Evolutionary conservation across 2,329 filamentous ascomycete species (phyloP).

Genomic region (Fusarium longipes): DNA sequence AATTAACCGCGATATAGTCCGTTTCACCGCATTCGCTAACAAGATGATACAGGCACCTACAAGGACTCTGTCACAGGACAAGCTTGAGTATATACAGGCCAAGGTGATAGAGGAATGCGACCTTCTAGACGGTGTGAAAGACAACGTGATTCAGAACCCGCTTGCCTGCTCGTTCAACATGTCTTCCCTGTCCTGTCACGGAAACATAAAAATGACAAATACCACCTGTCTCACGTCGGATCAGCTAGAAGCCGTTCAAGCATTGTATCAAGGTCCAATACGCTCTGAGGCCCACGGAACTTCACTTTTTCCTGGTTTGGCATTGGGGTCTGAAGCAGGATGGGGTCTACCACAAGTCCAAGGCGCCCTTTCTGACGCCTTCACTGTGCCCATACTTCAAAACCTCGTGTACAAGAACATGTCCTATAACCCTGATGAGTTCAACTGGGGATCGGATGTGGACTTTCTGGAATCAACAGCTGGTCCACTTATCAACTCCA

Average conservation of each 20-base stretch:
- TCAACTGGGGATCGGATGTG: neutral
- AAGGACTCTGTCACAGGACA: neutral
- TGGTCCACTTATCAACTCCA: neutral
- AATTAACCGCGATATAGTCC: accelerated
- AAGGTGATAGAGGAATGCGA: neutral
- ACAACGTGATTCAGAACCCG: neutral
- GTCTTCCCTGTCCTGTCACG: neutral
- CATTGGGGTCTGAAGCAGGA: neutral
- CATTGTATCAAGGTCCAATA: neutral
- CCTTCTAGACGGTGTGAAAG: neutral
- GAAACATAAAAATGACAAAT: accelerated
- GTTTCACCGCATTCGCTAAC: too few species aligned
- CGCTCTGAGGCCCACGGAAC: neutral
- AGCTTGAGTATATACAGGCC: neutral
- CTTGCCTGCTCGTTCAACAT: neutral
- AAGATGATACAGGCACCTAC: neutral
- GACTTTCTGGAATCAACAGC: neutral
- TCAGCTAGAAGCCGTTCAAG: neutral
- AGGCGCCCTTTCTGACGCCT: neutral
- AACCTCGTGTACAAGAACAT: neutral
- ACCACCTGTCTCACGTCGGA: neutral
- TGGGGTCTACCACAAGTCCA: neutral
- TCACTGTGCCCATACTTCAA: neutral
- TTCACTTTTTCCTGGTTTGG: neutral
- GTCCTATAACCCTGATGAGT: neutral